A percentile compares a stretch with the other conserved stretches of the same genome.
Evolutionary conservation across 2,329 filamentous ascomycete species (phyloP).

Genomic region (Arthrobotrys sphaeroides): DNA sequence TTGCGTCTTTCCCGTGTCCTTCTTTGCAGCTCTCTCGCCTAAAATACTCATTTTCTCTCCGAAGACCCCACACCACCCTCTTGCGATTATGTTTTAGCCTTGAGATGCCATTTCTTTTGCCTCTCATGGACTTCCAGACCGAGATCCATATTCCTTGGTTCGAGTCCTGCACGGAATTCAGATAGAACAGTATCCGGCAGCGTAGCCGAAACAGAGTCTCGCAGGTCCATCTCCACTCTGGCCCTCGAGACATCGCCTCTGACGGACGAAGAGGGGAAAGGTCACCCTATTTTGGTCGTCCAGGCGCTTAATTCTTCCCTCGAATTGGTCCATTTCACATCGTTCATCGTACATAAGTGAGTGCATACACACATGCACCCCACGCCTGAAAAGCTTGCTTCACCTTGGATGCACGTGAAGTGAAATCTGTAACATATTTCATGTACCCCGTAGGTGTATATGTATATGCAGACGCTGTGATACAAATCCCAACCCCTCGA

Average conservation of each 20-base stretch:
- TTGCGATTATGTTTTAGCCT: constrained; percentile 5
- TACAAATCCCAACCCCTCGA: constrained; percentile 6
- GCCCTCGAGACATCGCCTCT: background rate
- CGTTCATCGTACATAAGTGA: background rate
- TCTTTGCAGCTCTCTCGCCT: constrained; percentile 33
- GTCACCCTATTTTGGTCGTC: constrained; percentile 9
- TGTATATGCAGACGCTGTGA: background rate
- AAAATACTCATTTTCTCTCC: constrained; percentile 32
- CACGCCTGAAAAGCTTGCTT: constrained; percentile 8
- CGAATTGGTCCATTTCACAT: constrained; percentile 22
- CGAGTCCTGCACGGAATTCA: constrained; percentile 3
- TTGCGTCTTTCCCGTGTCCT: constrained; percentile 47
- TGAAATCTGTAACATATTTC: constrained; percentile 15
- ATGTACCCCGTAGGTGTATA: background rate
- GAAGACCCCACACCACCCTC: constrained; percentile 23
- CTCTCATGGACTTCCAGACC: background rate
- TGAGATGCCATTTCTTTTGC: constrained; percentile 6
- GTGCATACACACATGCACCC: background rate
- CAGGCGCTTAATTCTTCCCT: constrained; percentile 23
- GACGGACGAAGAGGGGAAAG: constrained; percentile 1
- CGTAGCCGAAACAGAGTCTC: constrained; percentile 33
- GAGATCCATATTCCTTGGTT: background rate
- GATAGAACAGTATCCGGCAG: constrained; percentile 5
- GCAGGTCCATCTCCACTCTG: background rate
- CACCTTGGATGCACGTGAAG: constrained; percentile 11